Evolutionary conservation across 768 basidiomycete species (phyloP).

Genomic region (Polyporus arcularius): DNA sequence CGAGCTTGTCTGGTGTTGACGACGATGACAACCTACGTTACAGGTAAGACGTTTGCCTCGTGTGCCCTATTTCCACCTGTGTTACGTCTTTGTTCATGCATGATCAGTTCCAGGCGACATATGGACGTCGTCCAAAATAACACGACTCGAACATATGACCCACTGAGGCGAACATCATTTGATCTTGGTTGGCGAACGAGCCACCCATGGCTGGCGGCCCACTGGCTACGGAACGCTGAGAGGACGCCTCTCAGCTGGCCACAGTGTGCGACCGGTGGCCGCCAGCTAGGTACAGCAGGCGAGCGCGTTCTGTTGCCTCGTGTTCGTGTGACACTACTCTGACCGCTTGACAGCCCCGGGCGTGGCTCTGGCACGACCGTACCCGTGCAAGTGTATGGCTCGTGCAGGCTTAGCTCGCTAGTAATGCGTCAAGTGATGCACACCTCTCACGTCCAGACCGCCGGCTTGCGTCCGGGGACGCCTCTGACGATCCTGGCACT

Average conservation of each 20-base stretch:
- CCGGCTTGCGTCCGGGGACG: not conserved
- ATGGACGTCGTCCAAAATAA: not conserved
- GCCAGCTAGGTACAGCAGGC: not conserved
- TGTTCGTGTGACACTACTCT: not conserved
- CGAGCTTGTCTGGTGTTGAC: not conserved
- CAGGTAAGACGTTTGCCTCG: not conserved
- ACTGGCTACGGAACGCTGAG: not conserved
- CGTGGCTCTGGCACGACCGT: not conserved
- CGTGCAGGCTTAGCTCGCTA: not conserved
- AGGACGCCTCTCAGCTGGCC: not conserved
- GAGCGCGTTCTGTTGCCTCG: conserved; percentile 3
- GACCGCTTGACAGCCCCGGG: conserved; percentile 1
- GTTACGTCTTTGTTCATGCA: not conserved
- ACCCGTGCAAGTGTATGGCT: conserved; percentile 1
- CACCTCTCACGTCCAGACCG: not conserved
- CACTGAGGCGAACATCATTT: not conserved
- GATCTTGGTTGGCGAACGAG: not conserved
- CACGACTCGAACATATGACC: not conserved
- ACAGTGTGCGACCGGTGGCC: not conserved
- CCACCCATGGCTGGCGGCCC: not conserved
- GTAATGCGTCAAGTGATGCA: conserved; percentile 9
- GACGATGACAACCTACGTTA: not conserved
- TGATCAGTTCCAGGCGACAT: not conserved
- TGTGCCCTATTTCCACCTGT: not conserved
- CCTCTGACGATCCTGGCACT: not conserved